Evolutionary conservation across 2,329 filamentous ascomycete genomes (phyloP), one percentile per base, ranked within the genome.

Genomic region (Camptophora hylomeconis): DNA sequence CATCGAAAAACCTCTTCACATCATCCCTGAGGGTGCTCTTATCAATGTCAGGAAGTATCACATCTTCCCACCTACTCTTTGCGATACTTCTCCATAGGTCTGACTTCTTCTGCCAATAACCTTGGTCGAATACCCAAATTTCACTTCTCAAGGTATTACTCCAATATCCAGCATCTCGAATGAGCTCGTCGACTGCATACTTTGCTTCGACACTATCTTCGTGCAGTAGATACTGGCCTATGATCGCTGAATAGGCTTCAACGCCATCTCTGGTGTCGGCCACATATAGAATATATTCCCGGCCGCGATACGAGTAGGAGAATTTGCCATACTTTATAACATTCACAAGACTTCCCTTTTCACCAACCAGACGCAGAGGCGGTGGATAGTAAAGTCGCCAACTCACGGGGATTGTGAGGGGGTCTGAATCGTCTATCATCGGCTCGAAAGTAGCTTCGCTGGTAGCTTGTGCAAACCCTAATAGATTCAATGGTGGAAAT

Each of bases 11-110:
- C n/a, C 54, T 57, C 24, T 49, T 45, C 5, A 52, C 48, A 5
- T 53, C 54, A 11, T 48, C 41, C 3, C 51, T 50, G 8, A 63
- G 44, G 12, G 55, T 57, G 24, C 52, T 50, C 43, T 63, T 62
- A 49, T 57, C 52, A 12, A 45, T 45, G 16, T 54, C 48, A 31
- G 62, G 56, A 9, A 64, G 44, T 25, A 63, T 63, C n/a, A 63
- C 57, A 27, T 62, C 56, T 14, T 57, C 51, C 58, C 59, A 63
- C 15, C 38, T 46, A 5, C 54, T 47, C 36, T 60, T 58, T 40
- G 53, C 37, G 10, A 61, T 54, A 34, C 53, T 42, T 14, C 52
- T 34, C 39, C 49, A 61, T 5, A 61, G 42, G 20, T 49, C 44
- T 10, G 49, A 47, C 34, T 49, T 51, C 25, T 51, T 52, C 7